Percentiles rank a stretch among this genome's conserved stretches.
Evolutionary conservation across 2,329 filamentous ascomycete species (phyloP).

Genomic region (Clonostachys byssicola): DNA sequence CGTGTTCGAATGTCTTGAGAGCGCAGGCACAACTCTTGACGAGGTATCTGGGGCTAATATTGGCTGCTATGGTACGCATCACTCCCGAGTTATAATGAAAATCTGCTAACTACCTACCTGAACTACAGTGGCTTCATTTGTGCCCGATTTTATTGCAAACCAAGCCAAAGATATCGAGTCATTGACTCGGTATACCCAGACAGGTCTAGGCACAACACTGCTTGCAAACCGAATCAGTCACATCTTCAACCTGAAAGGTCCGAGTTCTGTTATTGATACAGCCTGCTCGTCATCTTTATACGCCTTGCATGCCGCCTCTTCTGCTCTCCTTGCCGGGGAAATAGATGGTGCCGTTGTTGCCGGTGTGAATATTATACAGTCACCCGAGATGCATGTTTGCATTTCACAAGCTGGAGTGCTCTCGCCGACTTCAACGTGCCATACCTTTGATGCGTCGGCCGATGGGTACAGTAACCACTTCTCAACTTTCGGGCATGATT

Average conservation of each 20-base stretch:
- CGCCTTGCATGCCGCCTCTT: conserved; percentile 32
- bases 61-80: neutral
- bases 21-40: conserved; percentile 7
- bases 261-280: conserved; percentile 31
- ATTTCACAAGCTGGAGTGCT: conserved; percentile 15
- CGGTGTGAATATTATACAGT: conserved; percentile 18
- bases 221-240: conserved; percentile 6
- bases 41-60: conserved; percentile 1
- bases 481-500: too few species aligned
- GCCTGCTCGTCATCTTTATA: conserved; percentile 39
- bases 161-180: neutral
- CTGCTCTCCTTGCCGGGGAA: conserved; percentile 22
- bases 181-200: neutral
- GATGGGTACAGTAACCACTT: conserved; percentile 8
- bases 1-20: conserved; percentile 11
- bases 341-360: conserved; percentile 22
- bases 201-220: conserved; percentile 1
- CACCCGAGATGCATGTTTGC: conserved; percentile 15
- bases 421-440: conserved; percentile 23
- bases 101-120: too few species aligned
- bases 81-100: too few species aligned
- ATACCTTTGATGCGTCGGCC: conserved; percentile 45
- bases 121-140: neutral
- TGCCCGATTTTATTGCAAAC: conserved; percentile 1
- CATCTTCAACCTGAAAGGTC: conserved; percentile 5